Percentiles rank a stretch among this genome's conserved stretches.
Evolutionary conservation across 2,329 filamentous ascomycete species (phyloP).

Genomic region (Aspergillus candidus): DNA sequence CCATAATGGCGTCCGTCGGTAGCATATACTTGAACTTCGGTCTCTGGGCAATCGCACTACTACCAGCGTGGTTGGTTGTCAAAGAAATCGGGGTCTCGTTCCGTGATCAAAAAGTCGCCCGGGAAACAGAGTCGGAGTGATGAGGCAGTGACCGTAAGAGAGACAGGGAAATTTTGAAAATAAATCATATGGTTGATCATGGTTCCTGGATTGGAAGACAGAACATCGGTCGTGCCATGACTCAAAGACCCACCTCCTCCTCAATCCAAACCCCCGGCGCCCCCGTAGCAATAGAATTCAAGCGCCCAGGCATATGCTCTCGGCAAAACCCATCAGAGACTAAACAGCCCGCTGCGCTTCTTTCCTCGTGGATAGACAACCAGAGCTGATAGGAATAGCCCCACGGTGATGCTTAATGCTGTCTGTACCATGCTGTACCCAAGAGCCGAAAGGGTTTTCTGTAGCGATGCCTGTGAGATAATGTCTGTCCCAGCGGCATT

Average conservation of each 20-base stretch:
- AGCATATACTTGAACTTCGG: constrained; percentile 65
- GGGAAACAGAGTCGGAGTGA: constrained; percentile 10
- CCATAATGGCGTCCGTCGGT: constrained; percentile 59
- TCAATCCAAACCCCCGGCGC: no score
- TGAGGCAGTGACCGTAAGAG: no score
- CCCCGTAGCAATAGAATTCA: no score
- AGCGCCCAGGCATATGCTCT: no score
- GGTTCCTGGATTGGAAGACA: no score
- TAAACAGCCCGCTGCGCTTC: constrained; percentile 39
- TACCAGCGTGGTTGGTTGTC: constrained; percentile 63
- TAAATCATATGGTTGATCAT: no score
- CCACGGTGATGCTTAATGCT: constrained; percentile 42
- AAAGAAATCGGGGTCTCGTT: constrained; percentile 46
- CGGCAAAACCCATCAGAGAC: neutral
- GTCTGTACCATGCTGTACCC: constrained; percentile 43
- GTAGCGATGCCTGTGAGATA: constrained; percentile 3
- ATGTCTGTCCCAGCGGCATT: constrained; percentile 3
- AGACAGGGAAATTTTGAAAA: no score
- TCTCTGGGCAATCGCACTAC: constrained; percentile 58
- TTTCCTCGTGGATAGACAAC: constrained; percentile 43
- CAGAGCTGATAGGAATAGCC: constrained; percentile 40
- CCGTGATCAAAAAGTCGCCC: constrained; percentile 25
- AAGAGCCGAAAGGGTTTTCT: constrained; percentile 25
- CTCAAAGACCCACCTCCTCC: no score
- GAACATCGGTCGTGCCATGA: no score